Base-by-base conservation (phyloP, 192 early-diverging fungal species). In the Mortierella antarctica region DNA sequence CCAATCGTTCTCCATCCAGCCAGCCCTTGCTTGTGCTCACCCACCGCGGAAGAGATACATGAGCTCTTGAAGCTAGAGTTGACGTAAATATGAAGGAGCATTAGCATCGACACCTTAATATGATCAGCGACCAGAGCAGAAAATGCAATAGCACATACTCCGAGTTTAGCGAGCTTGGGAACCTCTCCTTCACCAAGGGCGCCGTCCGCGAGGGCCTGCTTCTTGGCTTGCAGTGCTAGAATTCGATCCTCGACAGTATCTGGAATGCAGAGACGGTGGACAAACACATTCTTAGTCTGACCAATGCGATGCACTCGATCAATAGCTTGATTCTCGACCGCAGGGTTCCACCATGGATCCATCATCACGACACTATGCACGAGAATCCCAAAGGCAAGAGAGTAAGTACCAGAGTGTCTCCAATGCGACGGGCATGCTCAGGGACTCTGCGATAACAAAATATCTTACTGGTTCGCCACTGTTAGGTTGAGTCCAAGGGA, bases 291-390 rank as follows among this genome's bases (percentile, higher is more conserved):
- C 31, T 84, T 86, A 0, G 82, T 86, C 59, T 94, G 93, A 2
- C 93, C 93, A 68, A 93, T 91, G 18, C 91, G 91, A 73, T 93
- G 92, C 4, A 91, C 92, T 44, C 93, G 86, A 65, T 94, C 93
- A 68, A 93, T 91, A 0, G 83, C 83, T 78, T 89, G 86, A 42
- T 80, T 74, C 59, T 93, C 92, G 8, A 93, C 59, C 9, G 89
- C 87, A 20, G 92, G 92, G 73, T 93, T 93, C 92, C 91, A 92
- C 95, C 95, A 96, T 50, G 93, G 79, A 64, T 94, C 92, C 77
- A 94, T 85, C 41, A 96, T 65, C 42, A 96, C 91, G 7, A 96
- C 91, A 18, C 85, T 82, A 65, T 14, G 20, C 13, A 20, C 20
- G 21, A n/a, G 17, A 57, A 39, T 15, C 6, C 23, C 56, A 21